Percentiles rank a stretch among this genome's conserved stretches.
Conservation (phyloP, 1,284 basidiomycete species). For the Ceratobasidium sp. region DNA sequence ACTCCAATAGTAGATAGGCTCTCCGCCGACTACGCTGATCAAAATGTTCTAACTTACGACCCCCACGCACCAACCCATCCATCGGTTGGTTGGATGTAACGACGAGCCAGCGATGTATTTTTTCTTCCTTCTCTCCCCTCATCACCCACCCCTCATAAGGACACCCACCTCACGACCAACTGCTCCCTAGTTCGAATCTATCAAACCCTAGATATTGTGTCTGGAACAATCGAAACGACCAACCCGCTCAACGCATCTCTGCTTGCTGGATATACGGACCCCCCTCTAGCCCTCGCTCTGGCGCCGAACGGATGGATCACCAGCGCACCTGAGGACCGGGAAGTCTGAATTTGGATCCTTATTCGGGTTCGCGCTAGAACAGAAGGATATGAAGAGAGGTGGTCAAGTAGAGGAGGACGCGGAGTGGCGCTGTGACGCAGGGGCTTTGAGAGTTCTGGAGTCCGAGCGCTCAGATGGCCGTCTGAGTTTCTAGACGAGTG, state of each 20-base stretch:
- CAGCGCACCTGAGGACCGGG: slow-evolving; percentile 93
- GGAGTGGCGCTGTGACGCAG: too few species aligned
- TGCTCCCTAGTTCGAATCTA: slow-evolving; percentile 93
- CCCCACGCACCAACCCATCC: slow-evolving; percentile 73
- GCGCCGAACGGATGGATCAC: slow-evolving; percentile 79
- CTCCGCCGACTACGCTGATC: slow-evolving; percentile 95
- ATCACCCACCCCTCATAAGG: slow-evolving; percentile 55
- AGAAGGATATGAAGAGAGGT: slow-evolving; percentile 44
- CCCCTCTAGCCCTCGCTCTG: slow-evolving; percentile 88
- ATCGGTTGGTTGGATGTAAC: slow-evolving; percentile 97
- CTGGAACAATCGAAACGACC: not conserved
- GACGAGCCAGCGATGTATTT: slow-evolving; percentile 95
- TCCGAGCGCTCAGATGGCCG: not conserved
- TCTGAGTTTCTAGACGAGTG: not conserved
- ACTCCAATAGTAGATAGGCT: slow-evolving; percentile 73
- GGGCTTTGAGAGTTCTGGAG: too few species aligned
- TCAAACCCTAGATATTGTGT: slow-evolving; percentile 62
- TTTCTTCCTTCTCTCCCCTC: slow-evolving; percentile 72
- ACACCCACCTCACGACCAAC: slow-evolving; percentile 92
- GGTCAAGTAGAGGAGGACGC: slow-evolving; percentile 52
- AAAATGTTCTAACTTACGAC: slow-evolving; percentile 94
- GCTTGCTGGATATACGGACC: slow-evolving; percentile 89
- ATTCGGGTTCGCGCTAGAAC: slow-evolving; percentile 44
- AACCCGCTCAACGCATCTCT: slow-evolving; percentile 81
- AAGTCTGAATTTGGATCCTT: slow-evolving; percentile 88